Percentiles rank a stretch among this genome's conserved stretches.
Conservation (phyloP, 2,329 filamentous ascomycete species). For the Monosporascus sp. region DNA sequence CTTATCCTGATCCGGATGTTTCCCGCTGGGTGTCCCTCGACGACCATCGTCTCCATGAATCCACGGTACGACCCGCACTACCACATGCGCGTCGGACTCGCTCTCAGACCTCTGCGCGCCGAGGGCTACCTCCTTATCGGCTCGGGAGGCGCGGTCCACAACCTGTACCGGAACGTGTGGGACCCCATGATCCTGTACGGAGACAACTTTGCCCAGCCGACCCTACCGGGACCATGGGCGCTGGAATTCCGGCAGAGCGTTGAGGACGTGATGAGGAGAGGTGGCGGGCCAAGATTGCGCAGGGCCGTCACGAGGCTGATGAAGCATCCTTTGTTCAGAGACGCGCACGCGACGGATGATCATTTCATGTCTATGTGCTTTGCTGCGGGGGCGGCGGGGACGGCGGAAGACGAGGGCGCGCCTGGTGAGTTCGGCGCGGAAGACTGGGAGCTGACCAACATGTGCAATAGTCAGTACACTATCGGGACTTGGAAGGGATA, state of each 20-base stretch:
- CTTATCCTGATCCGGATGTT: too few species aligned
- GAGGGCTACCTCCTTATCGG: conserved; percentile 55
- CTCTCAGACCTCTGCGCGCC: conserved; percentile 49
- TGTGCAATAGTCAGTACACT: too few species aligned
- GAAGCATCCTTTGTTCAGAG: conserved; percentile 61
- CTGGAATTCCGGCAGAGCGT: conserved; percentile 57
- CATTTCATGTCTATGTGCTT: conserved; percentile 50
- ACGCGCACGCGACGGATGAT: conserved; percentile 66
- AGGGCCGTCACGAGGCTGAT: conserved; percentile 56
- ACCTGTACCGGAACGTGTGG: conserved; percentile 65
- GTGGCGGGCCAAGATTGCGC: conserved; percentile 46
- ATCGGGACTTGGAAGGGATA: too few species aligned
- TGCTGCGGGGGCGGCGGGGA: too few species aligned
- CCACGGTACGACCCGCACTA: conserved; percentile 35
- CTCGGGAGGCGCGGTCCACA: conserved; percentile 61
- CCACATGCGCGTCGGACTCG: conserved; percentile 49
- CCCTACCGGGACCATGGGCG: conserved; percentile 53
- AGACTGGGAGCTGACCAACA: too few species aligned
- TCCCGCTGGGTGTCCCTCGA: too few species aligned
- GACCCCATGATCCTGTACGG: conserved; percentile 56
- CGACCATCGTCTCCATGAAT: conserved; percentile 38
- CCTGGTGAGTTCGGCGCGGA: too few species aligned
- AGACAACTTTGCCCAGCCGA: conserved; percentile 57
- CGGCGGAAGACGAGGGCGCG: too few species aligned
- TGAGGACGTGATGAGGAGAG: background rate